Percentiles rank a stretch among this genome's conserved stretches.
phyloP scores from a whole-genome alignment of 306 rosid species.

The Ormosia semicastrata region DNA sequence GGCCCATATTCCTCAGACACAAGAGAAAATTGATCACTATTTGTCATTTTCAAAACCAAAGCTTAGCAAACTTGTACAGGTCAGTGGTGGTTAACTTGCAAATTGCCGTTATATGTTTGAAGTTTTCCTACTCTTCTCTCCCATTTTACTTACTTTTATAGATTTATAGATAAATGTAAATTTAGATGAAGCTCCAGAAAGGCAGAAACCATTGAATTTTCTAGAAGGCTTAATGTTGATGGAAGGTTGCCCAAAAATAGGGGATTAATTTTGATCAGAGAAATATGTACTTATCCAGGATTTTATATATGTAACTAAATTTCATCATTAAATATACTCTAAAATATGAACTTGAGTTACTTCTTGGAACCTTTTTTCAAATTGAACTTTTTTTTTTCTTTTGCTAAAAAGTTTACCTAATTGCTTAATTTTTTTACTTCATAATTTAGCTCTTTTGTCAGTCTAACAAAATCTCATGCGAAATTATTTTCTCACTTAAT shows the following conservation, averaged over 20 bases:
- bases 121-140: background rate
- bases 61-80: slow-evolving; percentile 94
- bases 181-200: background rate
- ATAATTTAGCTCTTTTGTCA: background rate
- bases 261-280: background rate
- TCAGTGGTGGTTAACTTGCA: slow-evolving; percentile 40
- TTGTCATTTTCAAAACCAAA: slow-evolving; percentile 71
- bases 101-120: background rate
- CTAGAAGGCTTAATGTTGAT: background rate
- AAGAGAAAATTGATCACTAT: slow-evolving; percentile 80
- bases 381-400: background rate
- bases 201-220: background rate
- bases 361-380: background rate
- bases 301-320: background rate
- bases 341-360: background rate
- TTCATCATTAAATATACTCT: background rate
- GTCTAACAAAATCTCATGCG: background rate
- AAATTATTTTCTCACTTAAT: background rate
- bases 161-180: background rate
- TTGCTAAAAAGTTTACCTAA: background rate
- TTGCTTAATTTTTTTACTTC: background rate
- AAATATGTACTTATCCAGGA: background rate
- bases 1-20: slow-evolving; percentile 72
- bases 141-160: background rate
- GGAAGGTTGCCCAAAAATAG: background rate